A percentile compares a stretch with the other conserved stretches of the same genome.
phyloP scores from a whole-genome alignment of 1,139 yeast genomes.

The Lodderomyces metapsilosis region DNA sequence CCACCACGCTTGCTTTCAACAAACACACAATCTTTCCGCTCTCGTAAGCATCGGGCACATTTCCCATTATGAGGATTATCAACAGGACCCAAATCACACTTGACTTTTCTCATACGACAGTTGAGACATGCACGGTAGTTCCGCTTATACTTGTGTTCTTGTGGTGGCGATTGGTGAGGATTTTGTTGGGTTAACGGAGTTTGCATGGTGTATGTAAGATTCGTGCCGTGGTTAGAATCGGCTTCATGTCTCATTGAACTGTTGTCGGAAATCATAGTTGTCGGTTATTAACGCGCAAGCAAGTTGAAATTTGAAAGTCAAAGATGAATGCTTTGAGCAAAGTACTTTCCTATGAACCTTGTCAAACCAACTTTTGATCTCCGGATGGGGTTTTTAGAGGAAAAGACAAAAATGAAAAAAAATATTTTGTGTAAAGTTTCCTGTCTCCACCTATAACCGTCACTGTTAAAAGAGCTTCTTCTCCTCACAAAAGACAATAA shows the following conservation, averaged over 20 bases:
- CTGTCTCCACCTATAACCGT: constrained; percentile 6
- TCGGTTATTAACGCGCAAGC: no score
- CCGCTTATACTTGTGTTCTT: constrained; percentile 42
- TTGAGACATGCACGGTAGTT: constrained; percentile 81
- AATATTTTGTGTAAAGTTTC: not conserved
- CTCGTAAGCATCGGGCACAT: constrained; percentile 81
- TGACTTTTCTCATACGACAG: constrained; percentile 79
- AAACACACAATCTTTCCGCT: constrained; percentile 77
- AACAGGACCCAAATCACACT: constrained; percentile 79
- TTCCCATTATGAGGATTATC: constrained; percentile 77
- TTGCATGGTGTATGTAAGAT: not conserved
- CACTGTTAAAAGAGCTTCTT: not conserved
- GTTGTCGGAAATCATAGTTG: not conserved
- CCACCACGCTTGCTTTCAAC: constrained; percentile 65
- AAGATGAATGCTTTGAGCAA: not conserved
- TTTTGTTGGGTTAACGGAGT: not conserved
- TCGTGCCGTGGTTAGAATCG: not conserved
- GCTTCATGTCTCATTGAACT: not conserved
- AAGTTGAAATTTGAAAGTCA: no score
- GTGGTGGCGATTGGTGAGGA: not conserved
- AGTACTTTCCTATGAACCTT: not conserved
- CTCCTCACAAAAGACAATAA: not conserved
- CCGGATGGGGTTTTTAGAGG: no score
- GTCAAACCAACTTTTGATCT: no score
- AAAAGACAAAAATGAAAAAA: not conserved